Conservation (phyloP, 257 asterid genomes). For the Solanum sitiens region DNA sequence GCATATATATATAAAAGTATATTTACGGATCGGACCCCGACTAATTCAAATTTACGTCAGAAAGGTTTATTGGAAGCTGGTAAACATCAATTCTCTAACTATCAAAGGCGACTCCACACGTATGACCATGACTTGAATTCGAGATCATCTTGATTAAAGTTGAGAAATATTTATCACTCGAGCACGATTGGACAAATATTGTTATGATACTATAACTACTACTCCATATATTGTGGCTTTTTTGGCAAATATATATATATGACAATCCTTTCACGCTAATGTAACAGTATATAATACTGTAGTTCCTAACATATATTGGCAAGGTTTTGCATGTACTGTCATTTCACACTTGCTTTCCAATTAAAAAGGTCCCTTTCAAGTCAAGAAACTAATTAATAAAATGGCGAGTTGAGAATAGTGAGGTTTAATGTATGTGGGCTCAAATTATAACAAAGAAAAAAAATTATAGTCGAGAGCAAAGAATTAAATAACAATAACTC, state of each 20-base stretch:
- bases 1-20: not conserved
- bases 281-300: not conserved
- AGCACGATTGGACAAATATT: not conserved
- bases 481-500: not conserved
- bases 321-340: not conserved
- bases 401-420: not conserved
- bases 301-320: not conserved
- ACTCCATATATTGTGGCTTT: not conserved
- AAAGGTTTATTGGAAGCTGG: too few relatives aligned
- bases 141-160: not conserved
- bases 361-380: not conserved
- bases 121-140: not conserved
- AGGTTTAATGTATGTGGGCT: not conserved
- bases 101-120: too few relatives aligned
- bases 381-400: not conserved
- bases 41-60: too few relatives aligned
- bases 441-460: not conserved
- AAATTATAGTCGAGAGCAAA: not conserved
- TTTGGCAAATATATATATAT: not conserved
- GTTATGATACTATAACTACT: not conserved
- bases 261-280: not conserved
- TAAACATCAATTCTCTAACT: too few relatives aligned
- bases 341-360: not conserved
- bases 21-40: too few relatives aligned
- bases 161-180: not conserved